Conservation (phyloP, 176 grass and related monocot species). For the Avena sativa region DNA sequence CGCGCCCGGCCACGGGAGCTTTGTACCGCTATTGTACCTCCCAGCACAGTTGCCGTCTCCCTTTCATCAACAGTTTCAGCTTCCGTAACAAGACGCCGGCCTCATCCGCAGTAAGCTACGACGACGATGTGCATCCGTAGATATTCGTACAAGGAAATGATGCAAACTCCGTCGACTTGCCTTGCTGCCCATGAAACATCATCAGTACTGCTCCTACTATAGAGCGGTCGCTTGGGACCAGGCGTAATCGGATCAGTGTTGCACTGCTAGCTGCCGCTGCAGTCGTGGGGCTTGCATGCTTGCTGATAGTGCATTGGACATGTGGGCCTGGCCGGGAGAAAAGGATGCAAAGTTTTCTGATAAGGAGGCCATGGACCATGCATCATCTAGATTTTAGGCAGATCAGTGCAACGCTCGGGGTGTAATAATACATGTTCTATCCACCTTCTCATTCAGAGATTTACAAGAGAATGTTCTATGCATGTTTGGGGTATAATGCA, state of each 20-base stretch:
- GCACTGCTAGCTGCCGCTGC: background rate
- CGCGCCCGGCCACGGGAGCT: background rate
- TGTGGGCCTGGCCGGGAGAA: background rate
- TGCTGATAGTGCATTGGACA: slow-evolving; percentile 12
- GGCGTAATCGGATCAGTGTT: background rate
- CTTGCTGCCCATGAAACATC: slow-evolving; percentile 17
- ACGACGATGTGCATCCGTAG: background rate
- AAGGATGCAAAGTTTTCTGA: slow-evolving; percentile 35
- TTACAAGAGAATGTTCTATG: background rate
- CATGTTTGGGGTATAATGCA: background rate
- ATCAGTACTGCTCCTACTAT: background rate
- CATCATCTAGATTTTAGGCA: background rate
- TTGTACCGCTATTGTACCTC: background rate
- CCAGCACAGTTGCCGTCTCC: background rate
- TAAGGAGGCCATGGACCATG: slow-evolving; percentile 18
- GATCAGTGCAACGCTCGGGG: background rate
- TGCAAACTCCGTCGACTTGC: background rate
- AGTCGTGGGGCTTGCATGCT: slow-evolving; percentile 31
- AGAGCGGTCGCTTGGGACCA: slow-evolving; percentile 24
- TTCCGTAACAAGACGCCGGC: background rate
- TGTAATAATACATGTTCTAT: slow-evolving; percentile 16
- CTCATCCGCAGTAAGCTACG: background rate
- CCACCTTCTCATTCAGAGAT: background rate
- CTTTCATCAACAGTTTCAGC: slow-evolving; percentile 24
- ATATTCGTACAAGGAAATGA: background rate